Evolutionary conservation across 345 rosid species (phyloP), one percentile per base, ranked within the genome.

Genomic region (Acer yangbiense): DNA sequence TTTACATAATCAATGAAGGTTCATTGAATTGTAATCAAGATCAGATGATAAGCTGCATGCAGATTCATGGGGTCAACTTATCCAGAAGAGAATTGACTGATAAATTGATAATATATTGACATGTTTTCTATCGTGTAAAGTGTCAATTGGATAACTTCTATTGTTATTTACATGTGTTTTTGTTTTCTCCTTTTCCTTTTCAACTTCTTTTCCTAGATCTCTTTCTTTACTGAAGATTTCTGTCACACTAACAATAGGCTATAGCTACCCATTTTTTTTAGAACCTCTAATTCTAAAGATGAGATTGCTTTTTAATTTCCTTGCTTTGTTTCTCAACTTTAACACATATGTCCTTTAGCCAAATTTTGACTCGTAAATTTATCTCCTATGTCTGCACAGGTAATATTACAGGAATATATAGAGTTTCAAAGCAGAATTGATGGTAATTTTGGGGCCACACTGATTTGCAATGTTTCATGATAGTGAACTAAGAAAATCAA

Each of bases 121-220:
- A 74, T 74, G 88, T 85, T 79, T 39, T 82, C 85, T 74, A 63
- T 81, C 88, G 89, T 89, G 90, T 85, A 86, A 89, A 89, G 91
- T 21, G 25, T 54, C 25, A 25, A 41, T 72, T 73, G 78, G 88
- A 85, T 88, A 83, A 82, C 64, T 72, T 1, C 65, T 17, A 48
- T 2, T 72, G 11, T 70, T 63, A 46, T 73, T 54, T 65, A 20
- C 64, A 60, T 60, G 63, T 66, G 32, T 46, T 11, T 57, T 50
- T 13, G n/a, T 57, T 2, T 18, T 25, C 9, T 77, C 60, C 65
- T 29, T 43, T 43, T n/a, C 11, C 64, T n/a, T 20, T 60, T 60
- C 63, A 43, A 43, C 1, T 54, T 21, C 14, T 57, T 60, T 46
- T 68, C 27, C 20, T 44, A 2, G 3, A 39, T 81, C 75, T 7